These are phyloP conservation scores for Otatea glauca DNA, from an alignment of 176 grass and related monocot genomes.

Conservation along the genomic window DNA sequence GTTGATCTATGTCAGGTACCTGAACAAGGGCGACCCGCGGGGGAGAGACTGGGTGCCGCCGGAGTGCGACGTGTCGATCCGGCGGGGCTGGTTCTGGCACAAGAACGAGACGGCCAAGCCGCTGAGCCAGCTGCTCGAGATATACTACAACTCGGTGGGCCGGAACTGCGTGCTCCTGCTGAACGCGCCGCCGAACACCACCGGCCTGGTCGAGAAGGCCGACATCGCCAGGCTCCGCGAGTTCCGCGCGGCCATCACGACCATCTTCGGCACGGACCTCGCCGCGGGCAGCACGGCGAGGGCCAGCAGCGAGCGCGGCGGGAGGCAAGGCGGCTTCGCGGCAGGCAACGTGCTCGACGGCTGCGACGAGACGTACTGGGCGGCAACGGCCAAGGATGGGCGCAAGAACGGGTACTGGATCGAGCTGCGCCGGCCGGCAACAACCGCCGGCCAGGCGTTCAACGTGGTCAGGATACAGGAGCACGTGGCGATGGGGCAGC, in stretches of 20 bases:
- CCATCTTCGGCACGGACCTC: conserved; percentile 69
- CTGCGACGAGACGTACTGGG: conserved; percentile 76
- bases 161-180: conserved; percentile 96
- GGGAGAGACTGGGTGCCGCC: conserved; percentile 88
- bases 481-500: conserved; percentile 79
- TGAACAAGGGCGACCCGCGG: conserved; percentile 72
- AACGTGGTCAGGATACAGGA: conserved; percentile 90
- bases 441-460: conserved; percentile 29
- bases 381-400: conserved; percentile 34
- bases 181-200: conserved; percentile 84
- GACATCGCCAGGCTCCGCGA: conserved; percentile 72
- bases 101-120: conserved; percentile 85
- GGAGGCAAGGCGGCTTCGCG: conserved; percentile 37
- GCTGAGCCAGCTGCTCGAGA: conserved; percentile 60
- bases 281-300: conserved; percentile 55
- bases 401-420: conserved; percentile 67
- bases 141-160: conserved; percentile 95
- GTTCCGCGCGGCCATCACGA: conserved; percentile 61
- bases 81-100: conserved; percentile 98
- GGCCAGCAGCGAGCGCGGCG: conserved; percentile 79
- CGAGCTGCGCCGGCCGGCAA: conserved; percentile 49
- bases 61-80: conserved; percentile 96
- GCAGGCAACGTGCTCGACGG: conserved; percentile 74
- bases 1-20: conserved; percentile 54
- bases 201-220: conserved; percentile 60